Evolutionary conservation across 2,329 filamentous ascomycete species (phyloP), one percentile per base, ranked within the genome.

Genomic region (Fusarium nodosum): DNA sequence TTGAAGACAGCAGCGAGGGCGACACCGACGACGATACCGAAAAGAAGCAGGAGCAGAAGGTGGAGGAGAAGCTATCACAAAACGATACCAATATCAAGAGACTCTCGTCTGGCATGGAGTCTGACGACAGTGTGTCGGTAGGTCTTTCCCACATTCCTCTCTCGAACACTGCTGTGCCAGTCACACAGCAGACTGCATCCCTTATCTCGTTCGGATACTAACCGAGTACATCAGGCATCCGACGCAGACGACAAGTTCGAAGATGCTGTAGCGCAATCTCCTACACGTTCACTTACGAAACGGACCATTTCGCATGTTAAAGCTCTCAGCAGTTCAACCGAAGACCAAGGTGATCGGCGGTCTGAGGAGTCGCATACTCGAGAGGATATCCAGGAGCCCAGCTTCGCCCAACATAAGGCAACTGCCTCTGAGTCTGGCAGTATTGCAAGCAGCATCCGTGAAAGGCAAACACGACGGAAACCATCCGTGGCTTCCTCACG

Each of bases 201-300:
- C 30, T 52, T 66, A 45, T 58, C 26, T 58, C 36, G 34, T 50
- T 50, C 39, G 56, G 59, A 60, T 71, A 60, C 74, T 71, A 50
- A 64, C 58, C 31, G 51, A 60, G 48, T 53, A 47, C 38, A 20
- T 34, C 58, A 81, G 78, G 60, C 63, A 39, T 69, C 70, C 36
- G 79, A 80, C 31, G 63, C 76, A 33, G 80, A 81, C 36, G 80
- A 81, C 41, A 72, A 87, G 18, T 97, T 97, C 76, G 93, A 97
- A 81, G 93, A 97, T 84, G 93, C 93, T 57, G 82, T 88, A 72
- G 91, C 93, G 79, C 87, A 85, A 63, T 80, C 83, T 46, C 90
- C 88, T 34, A 83, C 87, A 54, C 87, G 91, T 64, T 93, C 91
- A 28, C 80, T 93, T 66, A 89, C 86, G 38, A 84, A 83, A 71